These are phyloP conservation scores for Hypholoma sublateritium DNA, from an alignment of 768 basidiomycete species.

Conservation along the genomic window DNA sequence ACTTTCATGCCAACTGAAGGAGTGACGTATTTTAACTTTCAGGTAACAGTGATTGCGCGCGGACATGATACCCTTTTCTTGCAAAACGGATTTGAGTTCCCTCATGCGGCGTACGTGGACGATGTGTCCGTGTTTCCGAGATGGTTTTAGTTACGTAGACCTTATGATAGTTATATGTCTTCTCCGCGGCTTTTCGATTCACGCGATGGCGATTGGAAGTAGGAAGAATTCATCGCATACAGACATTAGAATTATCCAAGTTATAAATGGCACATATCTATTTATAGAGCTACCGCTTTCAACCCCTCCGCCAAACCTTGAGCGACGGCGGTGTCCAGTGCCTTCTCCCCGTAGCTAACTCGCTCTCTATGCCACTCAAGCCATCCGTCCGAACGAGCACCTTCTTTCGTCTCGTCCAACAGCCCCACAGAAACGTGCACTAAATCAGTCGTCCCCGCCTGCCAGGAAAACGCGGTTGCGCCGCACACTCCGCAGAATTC, in stretches of 20 bases:
- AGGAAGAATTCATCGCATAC: no score
- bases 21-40: neutral
- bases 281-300: neutral
- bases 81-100: neutral
- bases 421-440: conserved; percentile 27
- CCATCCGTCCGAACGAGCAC: conserved; percentile 27
- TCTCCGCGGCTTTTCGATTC: no score
- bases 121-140: conserved; percentile 3
- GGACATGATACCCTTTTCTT: neutral
- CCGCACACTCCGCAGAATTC: conserved; percentile 32
- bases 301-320: conserved; percentile 12
- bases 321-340: conserved; percentile 5
- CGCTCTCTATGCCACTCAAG: conserved; percentile 23
- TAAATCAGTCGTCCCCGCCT: conserved; percentile 18
- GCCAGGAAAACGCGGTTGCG: conserved; percentile 28
- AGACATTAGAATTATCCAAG: no score
- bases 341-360: conserved; percentile 16
- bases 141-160: neutral
- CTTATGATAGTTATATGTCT: no score
- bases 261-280: no score
- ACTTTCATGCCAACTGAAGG: no score
- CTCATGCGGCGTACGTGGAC: neutral
- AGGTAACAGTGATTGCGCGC: neutral
- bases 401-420: conserved; percentile 24
- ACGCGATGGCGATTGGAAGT: no score